Conservation (phyloP, 148 eudicot genomes). For the Vaccinium myrtillus region DNA sequence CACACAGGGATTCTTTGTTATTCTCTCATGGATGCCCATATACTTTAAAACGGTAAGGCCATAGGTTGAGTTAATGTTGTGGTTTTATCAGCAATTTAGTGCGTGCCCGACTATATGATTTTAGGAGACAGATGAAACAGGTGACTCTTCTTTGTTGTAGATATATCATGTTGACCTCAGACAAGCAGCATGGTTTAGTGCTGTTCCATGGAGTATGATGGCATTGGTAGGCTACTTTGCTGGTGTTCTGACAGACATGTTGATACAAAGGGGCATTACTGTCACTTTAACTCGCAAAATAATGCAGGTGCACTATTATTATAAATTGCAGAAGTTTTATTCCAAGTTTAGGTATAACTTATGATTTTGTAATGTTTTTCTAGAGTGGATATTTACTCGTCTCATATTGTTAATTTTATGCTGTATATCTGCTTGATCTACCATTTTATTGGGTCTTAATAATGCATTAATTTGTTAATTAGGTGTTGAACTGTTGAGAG, state of each 20-base stretch:
- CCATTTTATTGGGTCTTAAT: background rate
- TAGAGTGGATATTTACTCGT: background rate
- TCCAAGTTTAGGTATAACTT: background rate
- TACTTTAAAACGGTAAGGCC: conserved; percentile 76
- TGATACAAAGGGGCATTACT: conserved; percentile 67
- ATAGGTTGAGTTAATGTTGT: background rate
- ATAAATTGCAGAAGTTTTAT: background rate
- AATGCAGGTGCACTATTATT: conserved; percentile 63
- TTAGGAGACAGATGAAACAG: background rate
- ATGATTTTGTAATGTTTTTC: background rate
- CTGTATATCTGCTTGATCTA: background rate
- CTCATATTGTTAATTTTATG: background rate
- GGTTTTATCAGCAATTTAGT: background rate
- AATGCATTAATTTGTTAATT: background rate
- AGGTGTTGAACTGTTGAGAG: background rate
- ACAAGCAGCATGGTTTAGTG: conserved; percentile 98
- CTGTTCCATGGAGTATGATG: conserved; percentile 96
- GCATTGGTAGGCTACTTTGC: conserved; percentile 84
- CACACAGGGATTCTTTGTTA: conserved; percentile 86
- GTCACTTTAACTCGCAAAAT: conserved; percentile 83
- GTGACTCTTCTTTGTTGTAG: conserved; percentile 34
- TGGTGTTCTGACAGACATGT: conserved; percentile 72
- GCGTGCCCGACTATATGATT: background rate
- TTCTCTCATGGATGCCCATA: conserved; percentile 96
- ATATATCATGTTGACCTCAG: conserved; percentile 84